Percentiles rank a stretch among this genome's conserved stretches.
Evolutionary conservation across 1,284 basidiomycete genomes (phyloP).

Genomic region (Termitomyces sp.): DNA sequence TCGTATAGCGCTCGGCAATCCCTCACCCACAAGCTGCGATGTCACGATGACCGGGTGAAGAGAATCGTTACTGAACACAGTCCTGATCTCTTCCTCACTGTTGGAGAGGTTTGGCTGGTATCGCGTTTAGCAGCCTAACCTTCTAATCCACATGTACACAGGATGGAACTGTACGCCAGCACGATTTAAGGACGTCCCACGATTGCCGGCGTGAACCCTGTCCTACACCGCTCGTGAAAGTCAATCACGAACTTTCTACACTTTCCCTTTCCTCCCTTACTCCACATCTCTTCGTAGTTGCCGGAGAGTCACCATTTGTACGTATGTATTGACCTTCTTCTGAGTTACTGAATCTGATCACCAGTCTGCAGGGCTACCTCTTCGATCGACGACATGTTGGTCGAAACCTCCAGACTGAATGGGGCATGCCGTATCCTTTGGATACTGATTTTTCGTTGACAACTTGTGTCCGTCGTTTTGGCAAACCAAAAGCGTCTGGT

Average conservation of each 20-base stretch:
- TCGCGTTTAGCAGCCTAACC: constrained; percentile 1
- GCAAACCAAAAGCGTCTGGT: constrained; percentile 39
- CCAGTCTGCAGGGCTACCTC: constrained; percentile 63
- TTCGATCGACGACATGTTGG: constrained; percentile 83
- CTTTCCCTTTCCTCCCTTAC: constrained; percentile 65
- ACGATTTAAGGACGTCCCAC: constrained; percentile 76
- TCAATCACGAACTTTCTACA: constrained; percentile 58
- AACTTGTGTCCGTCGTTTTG: constrained; percentile 84
- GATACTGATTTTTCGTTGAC: constrained; percentile 44
- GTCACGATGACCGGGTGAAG: constrained; percentile 71
- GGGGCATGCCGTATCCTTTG: constrained; percentile 57
- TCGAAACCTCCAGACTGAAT: constrained; percentile 61
- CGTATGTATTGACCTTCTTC: constrained; percentile 29
- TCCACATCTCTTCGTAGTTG: constrained; percentile 72
- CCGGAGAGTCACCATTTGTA: constrained; percentile 67
- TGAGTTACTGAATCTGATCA: background rate
- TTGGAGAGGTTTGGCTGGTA: constrained; percentile 58
- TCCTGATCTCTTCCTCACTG: constrained; percentile 80
- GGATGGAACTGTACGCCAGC: constrained; percentile 66
- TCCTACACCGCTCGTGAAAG: constrained; percentile 62
- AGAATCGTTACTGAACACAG: constrained; percentile 80
- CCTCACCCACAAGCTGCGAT: constrained; percentile 54
- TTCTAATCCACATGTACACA: constrained; percentile 16
- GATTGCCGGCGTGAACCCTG: constrained; percentile 51
- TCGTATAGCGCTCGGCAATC: constrained; percentile 42